Percentiles rank a stretch among this genome's conserved stretches.
These are phyloP conservation scores for Gremmenia infestans DNA, from an alignment of 2,329 filamentous ascomycete genomes.

Conservation along the genomic window DNA sequence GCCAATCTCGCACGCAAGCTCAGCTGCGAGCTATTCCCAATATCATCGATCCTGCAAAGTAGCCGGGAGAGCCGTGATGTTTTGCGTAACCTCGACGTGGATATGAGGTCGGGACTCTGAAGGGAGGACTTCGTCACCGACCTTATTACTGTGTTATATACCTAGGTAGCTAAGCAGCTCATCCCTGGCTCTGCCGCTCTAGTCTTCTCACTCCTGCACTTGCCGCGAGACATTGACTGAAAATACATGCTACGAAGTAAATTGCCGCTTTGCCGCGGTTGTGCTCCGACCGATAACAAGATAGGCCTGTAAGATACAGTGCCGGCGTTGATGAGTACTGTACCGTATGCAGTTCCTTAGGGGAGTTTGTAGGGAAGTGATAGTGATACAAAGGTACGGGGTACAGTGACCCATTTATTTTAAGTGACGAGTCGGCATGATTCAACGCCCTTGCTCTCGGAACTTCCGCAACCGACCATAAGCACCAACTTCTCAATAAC, in stretches of 20 bases:
- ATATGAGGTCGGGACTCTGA: too few relatives aligned
- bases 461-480: conserved; percentile 4
- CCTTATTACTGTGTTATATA: not conserved
- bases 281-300: too few relatives aligned
- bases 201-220: too few relatives aligned
- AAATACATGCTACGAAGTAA: too few relatives aligned
- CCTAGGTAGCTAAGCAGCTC: not conserved
- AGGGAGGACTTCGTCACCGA: not conserved
- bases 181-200: too few relatives aligned
- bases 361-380: not conserved
- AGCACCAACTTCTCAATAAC: not conserved
- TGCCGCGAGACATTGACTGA: too few relatives aligned
- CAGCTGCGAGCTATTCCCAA: not conserved
- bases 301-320: too few relatives aligned
- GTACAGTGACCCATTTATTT: not conserved
- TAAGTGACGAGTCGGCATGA: conserved; percentile 4
- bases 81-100: not conserved
- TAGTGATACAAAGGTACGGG: not conserved
- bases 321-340: too few relatives aligned
- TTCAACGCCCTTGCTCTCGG: not conserved
- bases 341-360: too few relatives aligned
- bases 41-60: too few relatives aligned
- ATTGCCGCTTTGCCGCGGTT: too few relatives aligned
- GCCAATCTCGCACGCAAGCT: not conserved
- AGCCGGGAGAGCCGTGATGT: not conserved